Evolutionary conservation across 2,329 filamentous ascomycete genomes (phyloP), one percentile per base, ranked within the genome.

Genomic region (Cyphellophora europaea): DNA sequence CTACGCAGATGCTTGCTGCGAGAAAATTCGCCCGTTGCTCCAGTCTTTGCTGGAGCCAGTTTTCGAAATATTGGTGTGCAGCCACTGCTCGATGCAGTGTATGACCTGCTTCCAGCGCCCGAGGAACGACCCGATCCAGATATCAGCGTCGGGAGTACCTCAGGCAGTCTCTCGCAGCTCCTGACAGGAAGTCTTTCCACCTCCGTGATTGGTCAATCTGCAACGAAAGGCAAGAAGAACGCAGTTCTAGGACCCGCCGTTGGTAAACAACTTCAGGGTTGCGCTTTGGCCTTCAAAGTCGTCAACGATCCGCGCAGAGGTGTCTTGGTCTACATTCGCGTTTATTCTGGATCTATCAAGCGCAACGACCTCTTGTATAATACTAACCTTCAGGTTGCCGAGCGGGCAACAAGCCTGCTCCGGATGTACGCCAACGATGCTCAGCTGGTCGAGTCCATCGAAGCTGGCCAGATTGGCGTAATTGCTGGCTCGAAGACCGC

Each of bases 11-110:
- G 78, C 25, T 74, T 93, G 5, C 66, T 79, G 5, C 66, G 69
- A 30, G 74, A 78, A 1, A 71, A 80, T 6, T 86, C 84, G 33
- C 66, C 63, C n/a, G 66, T 93, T 12, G 82, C 91, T 28, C 89
- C 89, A 1, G 72, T 95, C 0, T 93, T 94, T 58, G 85, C 85
- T 1, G 89, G 89, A 2, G 88, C 89, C 4, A 95, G 88, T 56
- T 87, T 96, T 58, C 77, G 82, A 27, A 94, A 96, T 46, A 85
- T 96, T 42, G 91, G 91, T 5, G 87, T 96, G 3, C 86, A 95
- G 55, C 86, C 88, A 17, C 67, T 98, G 14, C 72, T 96, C 35
- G 87, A 96, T 55, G 85, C 85, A 23, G 77, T 96, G 10, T 76
- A 86, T 6, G 84, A 95, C 52, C 79, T 95, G 30, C 68, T 96